Percentiles rank a stretch among this genome's conserved stretches.
These are phyloP conservation scores for Saxophila tyrrhenica DNA, from an alignment of 495 filamentous ascomycete genomes.

Conservation along the genomic window DNA sequence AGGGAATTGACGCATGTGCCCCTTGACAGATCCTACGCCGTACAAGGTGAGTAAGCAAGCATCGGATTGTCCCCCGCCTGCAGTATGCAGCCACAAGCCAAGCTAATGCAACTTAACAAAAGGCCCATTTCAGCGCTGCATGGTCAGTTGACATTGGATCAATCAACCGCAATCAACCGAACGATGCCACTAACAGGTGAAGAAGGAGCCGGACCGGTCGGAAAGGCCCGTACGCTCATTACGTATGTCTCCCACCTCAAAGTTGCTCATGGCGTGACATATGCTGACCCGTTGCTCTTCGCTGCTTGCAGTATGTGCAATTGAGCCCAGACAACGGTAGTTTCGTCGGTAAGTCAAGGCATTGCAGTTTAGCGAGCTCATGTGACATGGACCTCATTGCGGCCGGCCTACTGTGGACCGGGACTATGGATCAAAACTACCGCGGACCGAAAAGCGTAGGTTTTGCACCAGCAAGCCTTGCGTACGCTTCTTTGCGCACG, in stretches of 20 bases:
- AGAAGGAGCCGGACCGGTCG: slow-evolving; percentile 73
- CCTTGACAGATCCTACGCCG: slow-evolving; percentile 55
- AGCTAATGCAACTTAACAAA: slow-evolving; percentile 6
- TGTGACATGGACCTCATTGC: no score
- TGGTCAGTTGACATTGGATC: slow-evolving; percentile 52
- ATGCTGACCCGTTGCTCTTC: no score
- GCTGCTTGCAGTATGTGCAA: slow-evolving; percentile 76
- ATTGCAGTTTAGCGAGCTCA: no score
- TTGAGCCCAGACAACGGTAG: slow-evolving; percentile 44
- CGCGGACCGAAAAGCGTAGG: neutral
- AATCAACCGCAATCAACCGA: no score
- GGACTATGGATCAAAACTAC: neutral
- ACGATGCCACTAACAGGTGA: slow-evolving; percentile 44
- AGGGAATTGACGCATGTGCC: neutral
- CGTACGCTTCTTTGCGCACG: neutral
- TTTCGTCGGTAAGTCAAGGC: slow-evolving; percentile 46
- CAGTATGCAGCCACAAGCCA: neutral
- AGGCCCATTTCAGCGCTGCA: slow-evolving; percentile 70
- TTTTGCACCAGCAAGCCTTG: neutral
- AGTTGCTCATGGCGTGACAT: no score
- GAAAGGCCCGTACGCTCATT: slow-evolving; percentile 67
- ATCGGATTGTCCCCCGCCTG: neutral
- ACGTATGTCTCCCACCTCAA: neutral
- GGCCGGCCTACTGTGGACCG: no score
- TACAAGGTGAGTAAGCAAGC: slow-evolving; percentile 55